Percentiles rank a stretch among this genome's conserved stretches.
Conservation (phyloP, 495 filamentous ascomycete genomes). For the Patellaria atrata region DNA sequence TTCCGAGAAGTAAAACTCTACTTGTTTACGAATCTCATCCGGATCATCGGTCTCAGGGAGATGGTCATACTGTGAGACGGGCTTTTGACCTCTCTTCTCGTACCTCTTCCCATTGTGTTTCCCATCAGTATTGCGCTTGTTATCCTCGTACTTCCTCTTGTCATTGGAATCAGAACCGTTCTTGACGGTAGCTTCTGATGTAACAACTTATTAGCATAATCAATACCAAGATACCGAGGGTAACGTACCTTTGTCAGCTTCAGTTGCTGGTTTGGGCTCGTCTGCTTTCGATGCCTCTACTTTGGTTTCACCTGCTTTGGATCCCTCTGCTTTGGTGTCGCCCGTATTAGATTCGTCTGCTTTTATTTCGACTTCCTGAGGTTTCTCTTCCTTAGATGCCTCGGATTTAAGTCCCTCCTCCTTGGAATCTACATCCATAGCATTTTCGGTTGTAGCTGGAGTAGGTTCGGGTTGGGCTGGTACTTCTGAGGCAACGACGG, state of each 20-base stretch:
- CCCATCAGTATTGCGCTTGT: constrained; percentile 1
- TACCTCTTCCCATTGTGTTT: constrained; percentile 8
- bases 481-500: too few relatives aligned
- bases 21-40: constrained; percentile 65
- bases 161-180: not conserved
- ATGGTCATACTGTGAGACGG: constrained; percentile 40
- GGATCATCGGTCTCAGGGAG: constrained; percentile 56
- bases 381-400: not conserved
- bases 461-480: too few relatives aligned
- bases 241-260: too few relatives aligned
- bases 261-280: too few relatives aligned
- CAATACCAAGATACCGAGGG: too few relatives aligned
- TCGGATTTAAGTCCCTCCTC: too few relatives aligned
- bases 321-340: constrained; percentile 1
- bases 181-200: too few relatives aligned
- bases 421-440: too few relatives aligned
- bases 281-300: constrained; percentile 3
- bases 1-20: constrained; percentile 95
- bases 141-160: constrained; percentile 1
- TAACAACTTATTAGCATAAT: too few relatives aligned
- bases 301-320: constrained; percentile 6
- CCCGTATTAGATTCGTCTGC: constrained; percentile 1
- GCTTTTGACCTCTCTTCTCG: constrained; percentile 3
- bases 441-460: too few relatives aligned
- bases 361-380: constrained; percentile 1